A percentile compares a stretch with the other conserved stretches of the same genome.
Evolutionary conservation across 2,329 filamentous ascomycete genomes (phyloP).

Genomic region (Epichloe typhina): DNA sequence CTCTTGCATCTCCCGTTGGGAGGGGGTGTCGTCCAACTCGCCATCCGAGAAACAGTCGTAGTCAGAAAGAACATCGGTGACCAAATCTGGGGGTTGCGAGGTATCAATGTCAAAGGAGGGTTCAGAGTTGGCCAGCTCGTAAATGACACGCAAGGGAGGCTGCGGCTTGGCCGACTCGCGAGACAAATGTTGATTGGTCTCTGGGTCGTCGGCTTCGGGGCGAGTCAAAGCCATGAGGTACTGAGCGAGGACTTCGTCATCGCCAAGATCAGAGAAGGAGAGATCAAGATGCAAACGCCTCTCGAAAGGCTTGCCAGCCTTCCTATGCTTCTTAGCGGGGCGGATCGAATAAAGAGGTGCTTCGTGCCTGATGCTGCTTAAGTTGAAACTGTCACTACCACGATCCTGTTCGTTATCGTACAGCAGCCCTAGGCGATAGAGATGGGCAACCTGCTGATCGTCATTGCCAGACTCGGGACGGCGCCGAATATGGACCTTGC

Average conservation of each 20-base stretch:
- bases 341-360: constrained; percentile 26
- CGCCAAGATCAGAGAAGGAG: constrained; percentile 28
- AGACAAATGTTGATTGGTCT: constrained; percentile 7
- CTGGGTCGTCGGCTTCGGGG: constrained; percentile 9
- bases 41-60: constrained; percentile 25
- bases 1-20: constrained; percentile 19
- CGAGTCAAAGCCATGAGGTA: constrained; percentile 17
- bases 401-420: constrained; percentile 25
- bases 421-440: constrained; percentile 31
- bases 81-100: constrained; percentile 22
- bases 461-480: constrained; percentile 13
- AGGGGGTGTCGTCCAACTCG: constrained; percentile 19
- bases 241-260: constrained; percentile 25
- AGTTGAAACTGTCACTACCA: constrained; percentile 20
- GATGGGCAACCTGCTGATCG: constrained; percentile 25
- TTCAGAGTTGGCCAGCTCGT: constrained; percentile 23
- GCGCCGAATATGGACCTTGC: constrained; percentile 14
- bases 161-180: constrained; percentile 10
- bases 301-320: constrained; percentile 10
- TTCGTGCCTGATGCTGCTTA: constrained; percentile 25
- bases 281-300: constrained; percentile 22
- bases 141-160: constrained; percentile 25
- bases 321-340: constrained; percentile 19
- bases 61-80: constrained; percentile 21
- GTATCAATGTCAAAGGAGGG: constrained; percentile 22